These are phyloP conservation scores for Aspergillus sp. DNA, from an alignment of 2,329 filamentous ascomycete species.

Conservation along the genomic window DNA sequence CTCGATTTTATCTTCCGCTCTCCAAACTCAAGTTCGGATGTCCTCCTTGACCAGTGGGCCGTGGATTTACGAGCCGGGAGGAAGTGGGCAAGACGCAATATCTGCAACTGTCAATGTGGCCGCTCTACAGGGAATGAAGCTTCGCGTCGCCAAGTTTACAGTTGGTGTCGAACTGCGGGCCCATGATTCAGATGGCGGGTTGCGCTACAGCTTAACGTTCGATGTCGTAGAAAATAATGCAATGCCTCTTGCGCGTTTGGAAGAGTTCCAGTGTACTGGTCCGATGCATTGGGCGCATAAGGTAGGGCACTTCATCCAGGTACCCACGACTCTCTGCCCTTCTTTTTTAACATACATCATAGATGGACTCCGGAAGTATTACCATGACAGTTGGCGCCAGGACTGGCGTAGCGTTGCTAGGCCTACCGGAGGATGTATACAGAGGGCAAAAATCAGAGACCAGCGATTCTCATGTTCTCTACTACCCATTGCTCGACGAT, in stretches of 20 bases:
- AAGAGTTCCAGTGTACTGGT: constrained; percentile 26
- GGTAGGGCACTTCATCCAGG: constrained; percentile 24
- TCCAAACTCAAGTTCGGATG: constrained; percentile 26
- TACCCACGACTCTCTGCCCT: not conserved
- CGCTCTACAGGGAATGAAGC: constrained; percentile 27
- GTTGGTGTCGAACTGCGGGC: constrained; percentile 14
- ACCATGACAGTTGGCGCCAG: constrained; percentile 25
- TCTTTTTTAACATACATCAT: constrained; percentile 7
- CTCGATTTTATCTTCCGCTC: constrained; percentile 31
- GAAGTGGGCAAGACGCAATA: not conserved
- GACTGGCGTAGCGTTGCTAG: constrained; percentile 26
- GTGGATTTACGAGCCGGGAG: constrained; percentile 25
- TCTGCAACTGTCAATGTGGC: constrained; percentile 28
- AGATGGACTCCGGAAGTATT: constrained; percentile 25
- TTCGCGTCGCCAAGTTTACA: constrained; percentile 28
- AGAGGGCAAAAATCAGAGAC: not conserved
- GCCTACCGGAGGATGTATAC: constrained; percentile 21
- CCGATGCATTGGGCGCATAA: constrained; percentile 32
- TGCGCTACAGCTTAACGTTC: constrained; percentile 11
- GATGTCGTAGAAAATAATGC: constrained; percentile 15
- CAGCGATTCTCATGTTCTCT: constrained; percentile 10
- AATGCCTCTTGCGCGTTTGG: constrained; percentile 7
- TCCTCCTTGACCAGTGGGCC: constrained; percentile 33
- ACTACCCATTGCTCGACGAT: constrained; percentile 24
- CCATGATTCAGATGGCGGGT: not conserved